Evolutionary conservation across 306 rosid species (phyloP).

Genomic region (Vigna angularis): DNA sequence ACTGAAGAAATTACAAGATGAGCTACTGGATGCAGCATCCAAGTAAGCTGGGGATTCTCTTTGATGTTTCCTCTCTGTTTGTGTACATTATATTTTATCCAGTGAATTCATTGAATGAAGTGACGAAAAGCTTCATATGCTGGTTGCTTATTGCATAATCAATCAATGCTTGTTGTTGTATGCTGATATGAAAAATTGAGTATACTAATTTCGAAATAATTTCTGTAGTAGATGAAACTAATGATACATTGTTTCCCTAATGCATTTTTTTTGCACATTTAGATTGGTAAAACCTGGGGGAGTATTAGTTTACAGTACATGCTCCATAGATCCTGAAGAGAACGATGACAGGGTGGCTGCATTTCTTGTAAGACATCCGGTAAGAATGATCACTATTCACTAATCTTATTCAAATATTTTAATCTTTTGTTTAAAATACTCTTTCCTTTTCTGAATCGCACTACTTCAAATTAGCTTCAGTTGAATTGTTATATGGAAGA

Average conservation of each 20-base stretch:
- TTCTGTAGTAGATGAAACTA: constrained; percentile 24
- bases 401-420: constrained; percentile 10
- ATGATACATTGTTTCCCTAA: constrained; percentile 7
- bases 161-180: constrained; percentile 15
- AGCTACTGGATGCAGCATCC: constrained; percentile 82
- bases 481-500: constrained; percentile 6
- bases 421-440: constrained; percentile 1
- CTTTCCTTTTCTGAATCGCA: not conserved
- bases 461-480: not conserved
- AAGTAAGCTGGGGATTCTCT: constrained; percentile 52
- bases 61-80: constrained; percentile 9
- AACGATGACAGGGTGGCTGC: constrained; percentile 80
- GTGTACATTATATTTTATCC: not conserved
- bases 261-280: constrained; percentile 43
- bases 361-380: constrained; percentile 84
- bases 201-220: not conserved
- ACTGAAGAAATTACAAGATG: constrained; percentile 78
- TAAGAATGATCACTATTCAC: constrained; percentile 42
- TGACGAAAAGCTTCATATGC: constrained; percentile 5
- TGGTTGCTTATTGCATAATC: constrained; percentile 23
- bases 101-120: constrained; percentile 22
- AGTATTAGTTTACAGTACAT: constrained; percentile 79
- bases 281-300: constrained; percentile 93
- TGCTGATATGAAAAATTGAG: constrained; percentile 29
- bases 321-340: constrained; percentile 95